These are phyloP conservation scores for Apiospora kogelbergensis DNA, from an alignment of 2,329 filamentous ascomycete species.

Conservation along the genomic window DNA sequence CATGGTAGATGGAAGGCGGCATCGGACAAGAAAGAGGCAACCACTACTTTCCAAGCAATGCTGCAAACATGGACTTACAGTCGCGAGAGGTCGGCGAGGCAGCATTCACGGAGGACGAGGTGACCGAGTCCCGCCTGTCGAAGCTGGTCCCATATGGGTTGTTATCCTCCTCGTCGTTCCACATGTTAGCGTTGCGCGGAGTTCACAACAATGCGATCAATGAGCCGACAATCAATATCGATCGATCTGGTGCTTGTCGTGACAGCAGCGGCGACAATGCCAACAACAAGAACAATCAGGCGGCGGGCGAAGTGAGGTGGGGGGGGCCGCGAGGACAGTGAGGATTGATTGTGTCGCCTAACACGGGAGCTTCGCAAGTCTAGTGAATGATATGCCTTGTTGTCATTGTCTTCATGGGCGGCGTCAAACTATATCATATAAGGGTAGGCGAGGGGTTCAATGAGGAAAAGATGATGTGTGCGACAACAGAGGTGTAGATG, in stretches of 20 bases:
- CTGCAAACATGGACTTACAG: constrained; percentile 48
- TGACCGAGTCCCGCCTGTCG: constrained; percentile 79
- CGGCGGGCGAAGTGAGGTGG: neutral
- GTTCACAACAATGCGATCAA: constrained; percentile 2
- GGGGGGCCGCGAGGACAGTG: neutral
- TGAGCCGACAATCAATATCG: neutral
- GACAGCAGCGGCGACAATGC: neutral
- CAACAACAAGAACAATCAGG: neutral
- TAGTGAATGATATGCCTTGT: neutral
- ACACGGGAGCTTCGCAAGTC: neutral
- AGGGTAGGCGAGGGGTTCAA: neutral
- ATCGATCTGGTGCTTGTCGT: neutral
- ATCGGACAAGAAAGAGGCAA: neutral
- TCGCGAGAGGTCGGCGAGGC: constrained; percentile 58
- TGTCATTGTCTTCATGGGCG: constrained; percentile 3
- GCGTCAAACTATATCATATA: neutral
- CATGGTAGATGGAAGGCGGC: neutral
- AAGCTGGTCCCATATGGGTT: constrained; percentile 94
- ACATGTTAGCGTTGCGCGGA: constrained; percentile 58
- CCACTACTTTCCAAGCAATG: constrained; percentile 12
- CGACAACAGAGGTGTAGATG: constrained; percentile 6
- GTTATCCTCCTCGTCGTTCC: constrained; percentile 95
- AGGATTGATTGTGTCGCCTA: neutral
- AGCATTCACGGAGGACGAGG: constrained; percentile 65
- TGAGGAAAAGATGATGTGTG: neutral